phyloP scores from a whole-genome alignment of 306 rosid genomes.

The Dicorynia guianensis region DNA sequence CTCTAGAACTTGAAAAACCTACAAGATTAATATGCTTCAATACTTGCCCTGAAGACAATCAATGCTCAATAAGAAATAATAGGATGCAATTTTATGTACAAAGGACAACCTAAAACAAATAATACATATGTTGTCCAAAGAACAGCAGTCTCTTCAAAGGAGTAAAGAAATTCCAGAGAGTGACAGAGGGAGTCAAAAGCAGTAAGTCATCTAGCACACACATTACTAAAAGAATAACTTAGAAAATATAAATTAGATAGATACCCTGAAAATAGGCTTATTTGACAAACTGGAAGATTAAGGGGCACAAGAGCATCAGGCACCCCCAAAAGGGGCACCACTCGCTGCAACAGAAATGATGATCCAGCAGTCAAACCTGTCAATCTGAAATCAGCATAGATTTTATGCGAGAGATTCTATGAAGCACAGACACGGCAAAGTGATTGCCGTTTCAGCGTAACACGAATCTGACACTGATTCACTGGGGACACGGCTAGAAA shows the following conservation, averaged over 20 bases:
- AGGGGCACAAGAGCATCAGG: constrained; percentile 99
- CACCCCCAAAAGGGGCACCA: constrained; percentile 91
- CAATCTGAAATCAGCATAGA: constrained; percentile 46
- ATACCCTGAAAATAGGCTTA: constrained; percentile 86
- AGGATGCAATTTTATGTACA: constrained; percentile 14
- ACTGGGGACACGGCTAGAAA: no score
- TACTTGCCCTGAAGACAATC: constrained; percentile 71
- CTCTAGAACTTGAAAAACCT: constrained; percentile 68
- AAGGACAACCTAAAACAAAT: background rate
- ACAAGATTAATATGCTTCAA: constrained; percentile 84
- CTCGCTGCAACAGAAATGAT: constrained; percentile 75
- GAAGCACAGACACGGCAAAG: no score
- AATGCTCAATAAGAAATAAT: constrained; percentile 34
- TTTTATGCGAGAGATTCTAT: constrained; percentile 24
- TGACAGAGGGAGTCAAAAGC: constrained; percentile 36
- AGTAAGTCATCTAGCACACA: constrained; percentile 42
- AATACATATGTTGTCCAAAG: constrained; percentile 83
- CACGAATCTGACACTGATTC: no score
- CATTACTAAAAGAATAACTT: constrained; percentile 27
- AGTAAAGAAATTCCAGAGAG: constrained; percentile 26
- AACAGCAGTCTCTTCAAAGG: constrained; percentile 77
- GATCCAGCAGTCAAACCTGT: constrained; percentile 81
- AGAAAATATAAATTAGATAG: background rate
- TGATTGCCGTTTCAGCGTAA: no score
- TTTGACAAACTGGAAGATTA: constrained; percentile 85